Percentiles rank a stretch among this genome's conserved stretches.
These are phyloP conservation scores for Volutella citrinella DNA, from an alignment of 2,329 filamentous ascomycete species.

Conservation along the genomic window DNA sequence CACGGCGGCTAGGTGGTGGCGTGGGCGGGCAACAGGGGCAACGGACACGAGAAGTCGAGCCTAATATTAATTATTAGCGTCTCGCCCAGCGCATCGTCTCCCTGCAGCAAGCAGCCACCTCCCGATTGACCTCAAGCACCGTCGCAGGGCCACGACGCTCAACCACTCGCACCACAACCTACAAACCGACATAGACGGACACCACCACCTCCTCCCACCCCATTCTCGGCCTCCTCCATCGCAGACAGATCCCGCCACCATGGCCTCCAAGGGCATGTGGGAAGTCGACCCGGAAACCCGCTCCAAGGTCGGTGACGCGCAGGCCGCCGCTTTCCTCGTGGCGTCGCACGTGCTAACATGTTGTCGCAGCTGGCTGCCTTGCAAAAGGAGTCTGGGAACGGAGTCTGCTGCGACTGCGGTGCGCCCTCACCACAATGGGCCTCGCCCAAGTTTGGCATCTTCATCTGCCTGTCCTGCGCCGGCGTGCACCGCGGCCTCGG, in stretches of 20 bases:
- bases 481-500: slow-evolving; percentile 92
- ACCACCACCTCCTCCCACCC: too few species aligned
- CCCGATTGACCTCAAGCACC: too few species aligned
- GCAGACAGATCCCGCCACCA: slow-evolving; percentile 31
- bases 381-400: slow-evolving; percentile 87
- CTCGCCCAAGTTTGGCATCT: slow-evolving; percentile 94
- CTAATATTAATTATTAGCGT: too few species aligned
- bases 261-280: slow-evolving; percentile 84
- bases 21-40: too few species aligned
- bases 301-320: slow-evolving; percentile 82
- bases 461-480: slow-evolving; percentile 96
- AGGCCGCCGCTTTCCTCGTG: slow-evolving; percentile 7
- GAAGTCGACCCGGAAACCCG: slow-evolving; percentile 97
- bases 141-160: too few species aligned
- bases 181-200: too few species aligned
- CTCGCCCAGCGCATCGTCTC: too few species aligned
- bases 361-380: slow-evolving; percentile 73
- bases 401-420: slow-evolving; percentile 89
- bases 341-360: slow-evolving; percentile 12
- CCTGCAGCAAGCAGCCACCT: too few species aligned
- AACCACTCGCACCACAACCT: too few species aligned
- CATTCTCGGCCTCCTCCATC: too few species aligned
- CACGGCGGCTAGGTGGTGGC: too few species aligned
- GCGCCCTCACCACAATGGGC: slow-evolving; percentile 98
- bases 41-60: too few species aligned